These are phyloP conservation scores for Haematococcus sp. DNA, from an alignment of 139 green algal species.

Conservation along the genomic window DNA sequence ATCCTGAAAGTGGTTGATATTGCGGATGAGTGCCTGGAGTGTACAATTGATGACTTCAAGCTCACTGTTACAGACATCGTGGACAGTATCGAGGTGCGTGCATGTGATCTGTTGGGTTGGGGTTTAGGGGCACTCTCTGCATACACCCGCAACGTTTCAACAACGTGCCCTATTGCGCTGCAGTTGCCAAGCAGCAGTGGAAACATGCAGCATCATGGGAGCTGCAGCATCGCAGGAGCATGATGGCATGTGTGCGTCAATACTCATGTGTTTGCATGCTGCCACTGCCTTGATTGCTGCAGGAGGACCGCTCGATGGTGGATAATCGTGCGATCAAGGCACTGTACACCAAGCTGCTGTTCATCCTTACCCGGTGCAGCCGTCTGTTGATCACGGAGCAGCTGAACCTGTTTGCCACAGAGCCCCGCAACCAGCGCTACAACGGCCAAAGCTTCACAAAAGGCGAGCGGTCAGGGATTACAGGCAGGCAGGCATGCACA, in stretches of 20 bases:
- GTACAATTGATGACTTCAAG: slow-evolving; percentile 57
- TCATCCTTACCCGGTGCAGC: slow-evolving; percentile 74
- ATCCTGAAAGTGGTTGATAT: slow-evolving; percentile 38
- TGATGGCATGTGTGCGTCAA: background rate
- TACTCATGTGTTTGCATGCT: background rate
- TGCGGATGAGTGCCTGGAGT: slow-evolving; percentile 58
- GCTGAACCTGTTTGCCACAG: slow-evolving; percentile 35
- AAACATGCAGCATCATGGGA: background rate
- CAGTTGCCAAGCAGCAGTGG: too few relatives aligned
- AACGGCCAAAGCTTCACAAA: slow-evolving; percentile 1
- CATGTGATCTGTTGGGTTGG: too few relatives aligned
- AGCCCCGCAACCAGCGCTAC: slow-evolving; percentile 31
- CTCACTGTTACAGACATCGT: slow-evolving; percentile 60
- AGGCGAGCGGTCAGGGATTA: too few relatives aligned
- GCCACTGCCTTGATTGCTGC: background rate
- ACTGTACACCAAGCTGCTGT: slow-evolving; percentile 68
- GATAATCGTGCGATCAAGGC: slow-evolving; percentile 41
- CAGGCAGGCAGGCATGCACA: background rate
- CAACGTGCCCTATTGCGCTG: too few relatives aligned
- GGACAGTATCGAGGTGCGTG: slow-evolving; percentile 59
- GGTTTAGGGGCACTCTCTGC: background rate
- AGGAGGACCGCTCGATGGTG: slow-evolving; percentile 28
- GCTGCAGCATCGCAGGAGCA: too few relatives aligned
- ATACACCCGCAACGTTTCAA: background rate
- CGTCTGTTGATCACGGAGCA: slow-evolving; percentile 62